Evolutionary conservation across 2,329 filamentous ascomycete species (phyloP), one percentile per base, ranked within the genome.

Genomic region (Trichoderma sp.): DNA sequence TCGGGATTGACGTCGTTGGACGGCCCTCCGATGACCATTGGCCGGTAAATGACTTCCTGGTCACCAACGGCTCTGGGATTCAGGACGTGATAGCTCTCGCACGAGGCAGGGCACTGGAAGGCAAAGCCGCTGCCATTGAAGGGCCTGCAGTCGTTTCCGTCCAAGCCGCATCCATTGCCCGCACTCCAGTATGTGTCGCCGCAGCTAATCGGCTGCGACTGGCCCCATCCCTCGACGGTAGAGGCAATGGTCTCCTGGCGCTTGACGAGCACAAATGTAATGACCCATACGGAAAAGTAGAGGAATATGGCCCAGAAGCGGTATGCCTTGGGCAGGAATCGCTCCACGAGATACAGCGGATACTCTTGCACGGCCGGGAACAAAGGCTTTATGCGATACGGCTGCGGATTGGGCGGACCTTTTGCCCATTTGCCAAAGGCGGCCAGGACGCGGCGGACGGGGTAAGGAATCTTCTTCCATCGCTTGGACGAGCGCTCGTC

Each of bases 51-150:
- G 68, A 94, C 85, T 78, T 92, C 90, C 79, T 92, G 88, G 77
- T 91, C 89, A 41, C 94, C 94, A 5, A 97, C 93, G 8, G 94
- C 93, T 78, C 93, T 89, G 21, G 93, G 92, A 78, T 95, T 94
- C 50, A 94, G 85, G 2, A 94, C 86, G 78, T 89, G 87, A 75
- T 90, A 89, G 79, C 89, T 89, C 62, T 88, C 89, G 82, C 94
- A 97, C 79, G 91, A 92, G 18, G 91, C 93, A 1, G 93, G 91
- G 80, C 94, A 97, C 73, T 92, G 88, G 81, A 97, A 97, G 0
- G 93, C 88, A 79, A 95, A 91, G 0, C 91, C 90, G 74, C 86
- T 89, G 77, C 91, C 92, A 75, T 89, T 89, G 80, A 97, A 97
- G 0, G 94, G 94, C 9, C 93, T 90, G 80, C 94, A 97, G 69